These are phyloP conservation scores for Corymbia maculata DNA, from an alignment of 345 rosid genomes.

Conservation along the genomic window DNA sequence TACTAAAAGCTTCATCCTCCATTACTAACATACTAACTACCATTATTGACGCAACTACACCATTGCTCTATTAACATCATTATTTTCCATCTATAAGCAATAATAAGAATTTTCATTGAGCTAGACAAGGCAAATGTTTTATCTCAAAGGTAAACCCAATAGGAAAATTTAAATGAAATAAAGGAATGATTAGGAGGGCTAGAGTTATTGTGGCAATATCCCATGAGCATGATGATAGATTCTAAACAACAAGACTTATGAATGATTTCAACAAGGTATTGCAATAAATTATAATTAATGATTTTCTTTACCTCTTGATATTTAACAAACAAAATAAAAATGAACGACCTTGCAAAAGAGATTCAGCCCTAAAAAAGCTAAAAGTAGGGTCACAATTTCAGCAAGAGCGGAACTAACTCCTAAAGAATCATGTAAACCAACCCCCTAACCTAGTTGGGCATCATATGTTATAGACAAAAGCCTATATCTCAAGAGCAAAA, in stretches of 20 bases:
- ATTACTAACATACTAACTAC: neutral
- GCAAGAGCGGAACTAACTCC: no score
- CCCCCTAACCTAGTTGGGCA: no score
- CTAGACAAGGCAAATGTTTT: neutral
- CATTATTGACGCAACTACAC: neutral
- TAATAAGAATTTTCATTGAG: neutral
- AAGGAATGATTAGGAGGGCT: constrained; percentile 18
- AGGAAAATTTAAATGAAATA: no score
- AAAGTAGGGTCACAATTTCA: no score
- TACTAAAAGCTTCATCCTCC: neutral
- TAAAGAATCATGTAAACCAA: no score
- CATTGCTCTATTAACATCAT: neutral
- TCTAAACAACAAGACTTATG: neutral
- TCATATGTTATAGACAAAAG: no score
- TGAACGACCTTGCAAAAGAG: no score
- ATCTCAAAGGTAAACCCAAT: neutral
- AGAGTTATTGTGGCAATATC: neutral
- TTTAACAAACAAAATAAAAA: no score
- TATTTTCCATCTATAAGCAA: no score
- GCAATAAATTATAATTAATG: neutral
- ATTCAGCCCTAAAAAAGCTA: no score
- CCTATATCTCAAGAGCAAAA: no score
- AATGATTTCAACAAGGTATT: neutral
- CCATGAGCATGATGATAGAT: neutral
- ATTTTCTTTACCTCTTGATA: no score